Evolutionary conservation across 1,284 basidiomycete genomes (phyloP), one percentile per base, ranked within the genome.

Genomic region (Phellinidium pouzarii): DNA sequence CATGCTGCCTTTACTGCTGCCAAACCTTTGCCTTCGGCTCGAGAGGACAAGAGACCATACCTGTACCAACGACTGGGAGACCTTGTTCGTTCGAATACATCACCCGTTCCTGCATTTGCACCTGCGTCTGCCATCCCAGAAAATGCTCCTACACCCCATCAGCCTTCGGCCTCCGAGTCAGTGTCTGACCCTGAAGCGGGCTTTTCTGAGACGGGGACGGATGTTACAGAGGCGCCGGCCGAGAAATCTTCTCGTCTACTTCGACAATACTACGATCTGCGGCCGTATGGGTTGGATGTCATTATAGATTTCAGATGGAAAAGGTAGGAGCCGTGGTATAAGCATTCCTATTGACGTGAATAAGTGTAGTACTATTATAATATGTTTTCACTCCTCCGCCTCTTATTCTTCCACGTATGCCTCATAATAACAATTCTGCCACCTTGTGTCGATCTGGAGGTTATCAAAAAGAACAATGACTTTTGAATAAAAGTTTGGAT

Each of bases 301-400:
- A 69, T 87, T 22, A 52, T 90, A 45, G 87, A 90, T 63, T 80
- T 88, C 62, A 72, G 80, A 41, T 87, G 84, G 84, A 23, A 36
- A 23, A 29, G 48, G 26, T 29, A 43, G 29, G 19, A 40, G n/a
- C 7, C 8, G 8, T 11, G 8, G 37, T 17, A 40, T 17, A 17
- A 40, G n/a, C 19, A 40, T 40, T 14, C 14, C 31, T 14, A 14
- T 34, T 14, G 14, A 34, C 31, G 6, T 8, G 7, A 7, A 14
- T 11, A 11, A 34, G 14, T 34, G 31, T 34, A 34, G 9, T 14
- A 34, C 31, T 34, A 34, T 34, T 34, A 34, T 14, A 7, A 34
- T 34, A 11, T 7, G 14, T 3, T 34, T 34, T 11, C 14, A 14
- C 31, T 8, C 31, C 11, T 8, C 31, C 9, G 31, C 3, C 31